phyloP scores from a whole-genome alignment of 2,329 filamentous ascomycete genomes.

The Penicillium italicum region DNA sequence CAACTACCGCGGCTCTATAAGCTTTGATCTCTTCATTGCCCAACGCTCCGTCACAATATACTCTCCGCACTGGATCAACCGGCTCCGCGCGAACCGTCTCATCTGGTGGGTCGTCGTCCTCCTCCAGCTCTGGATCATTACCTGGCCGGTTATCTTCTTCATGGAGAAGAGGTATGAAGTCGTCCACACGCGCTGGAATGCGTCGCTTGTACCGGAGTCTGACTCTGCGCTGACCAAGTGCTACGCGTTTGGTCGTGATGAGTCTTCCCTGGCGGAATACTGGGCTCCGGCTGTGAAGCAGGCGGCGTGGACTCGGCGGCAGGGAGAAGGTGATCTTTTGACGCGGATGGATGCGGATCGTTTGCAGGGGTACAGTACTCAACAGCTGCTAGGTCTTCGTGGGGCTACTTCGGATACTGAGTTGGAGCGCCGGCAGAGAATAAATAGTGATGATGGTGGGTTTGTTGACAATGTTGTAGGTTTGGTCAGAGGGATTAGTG shows the following conservation, averaged over 20 bases:
- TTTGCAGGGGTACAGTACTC: conserved; percentile 15
- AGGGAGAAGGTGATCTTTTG: conserved; percentile 14
- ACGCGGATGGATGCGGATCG: conserved; percentile 23
- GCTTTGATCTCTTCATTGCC: conserved; percentile 21
- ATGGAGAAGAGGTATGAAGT: conserved; percentile 39
- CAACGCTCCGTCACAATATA: conserved; percentile 35
- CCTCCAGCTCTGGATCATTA: conserved; percentile 40
- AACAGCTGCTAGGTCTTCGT: conserved; percentile 14
- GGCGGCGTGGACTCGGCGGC: conserved; percentile 32
- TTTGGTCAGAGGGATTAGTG: conserved; percentile 24
- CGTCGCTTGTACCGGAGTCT: conserved; percentile 16
- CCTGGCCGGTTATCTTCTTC: conserved; percentile 39
- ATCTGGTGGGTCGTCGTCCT: conserved; percentile 37
- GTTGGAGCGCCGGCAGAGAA: conserved; percentile 19
- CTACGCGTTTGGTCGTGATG: conserved; percentile 28
- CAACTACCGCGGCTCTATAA: conserved; percentile 36
- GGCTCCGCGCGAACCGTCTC: conserved; percentile 31
- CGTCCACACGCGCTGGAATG: conserved; percentile 31
- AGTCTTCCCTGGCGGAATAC: conserved; percentile 29
- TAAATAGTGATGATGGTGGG: conserved; percentile 24
- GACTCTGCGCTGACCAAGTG: conserved; percentile 11
- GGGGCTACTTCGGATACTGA: conserved; percentile 18
- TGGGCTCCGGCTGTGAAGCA: conserved; percentile 37
- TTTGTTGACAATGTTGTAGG: conserved; percentile 27
- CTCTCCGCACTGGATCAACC: conserved; percentile 41